Conservation (phyloP, 495 filamentous ascomycete species). For the Neurospora intermedia region DNA sequence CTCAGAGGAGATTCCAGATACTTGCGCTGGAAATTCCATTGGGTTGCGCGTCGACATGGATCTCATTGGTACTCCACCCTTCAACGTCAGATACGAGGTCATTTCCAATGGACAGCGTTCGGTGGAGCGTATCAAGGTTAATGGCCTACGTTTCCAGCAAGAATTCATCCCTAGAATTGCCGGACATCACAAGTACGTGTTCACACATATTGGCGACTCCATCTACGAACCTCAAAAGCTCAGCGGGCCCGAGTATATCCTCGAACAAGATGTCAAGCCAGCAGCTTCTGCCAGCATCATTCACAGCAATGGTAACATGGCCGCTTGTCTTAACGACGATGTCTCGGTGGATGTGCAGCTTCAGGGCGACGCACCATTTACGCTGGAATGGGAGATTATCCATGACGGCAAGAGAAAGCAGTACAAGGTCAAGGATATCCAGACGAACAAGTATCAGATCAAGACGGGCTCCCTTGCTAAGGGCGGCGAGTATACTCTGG, state of each 20-base stretch:
- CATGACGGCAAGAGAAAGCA: conserved; percentile 75
- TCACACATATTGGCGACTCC: conserved; percentile 65
- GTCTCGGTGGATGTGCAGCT: conserved; percentile 62
- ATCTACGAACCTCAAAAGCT: conserved; percentile 60
- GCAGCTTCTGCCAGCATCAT: conserved; percentile 70
- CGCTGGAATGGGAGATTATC: conserved; percentile 87
- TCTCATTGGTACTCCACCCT: conserved; percentile 82
- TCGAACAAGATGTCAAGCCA: conserved; percentile 89
- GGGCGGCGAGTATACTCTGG: conserved; percentile 81
- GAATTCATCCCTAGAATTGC: conserved; percentile 73
- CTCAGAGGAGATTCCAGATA: conserved; percentile 75
- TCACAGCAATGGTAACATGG: conserved; percentile 38
- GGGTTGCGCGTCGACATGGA: conserved; percentile 81
- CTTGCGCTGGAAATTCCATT: conserved; percentile 86
- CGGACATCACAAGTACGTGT: conserved; percentile 78
- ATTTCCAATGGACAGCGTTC: conserved; percentile 39
- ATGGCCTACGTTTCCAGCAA: conserved; percentile 63
- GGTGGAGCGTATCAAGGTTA: conserved; percentile 31
- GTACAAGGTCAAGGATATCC: conserved; percentile 51
- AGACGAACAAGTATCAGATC: conserved; percentile 51
- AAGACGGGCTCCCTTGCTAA: conserved; percentile 57
- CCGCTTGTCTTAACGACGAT: conserved; percentile 72
- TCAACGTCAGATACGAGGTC: conserved; percentile 62
- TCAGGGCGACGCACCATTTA: conserved; percentile 74
- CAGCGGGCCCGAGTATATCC: conserved; percentile 36